Evolutionary conservation across 2,329 filamentous ascomycete species (phyloP).

Genomic region (Pseudogymnoascus sp.): DNA sequence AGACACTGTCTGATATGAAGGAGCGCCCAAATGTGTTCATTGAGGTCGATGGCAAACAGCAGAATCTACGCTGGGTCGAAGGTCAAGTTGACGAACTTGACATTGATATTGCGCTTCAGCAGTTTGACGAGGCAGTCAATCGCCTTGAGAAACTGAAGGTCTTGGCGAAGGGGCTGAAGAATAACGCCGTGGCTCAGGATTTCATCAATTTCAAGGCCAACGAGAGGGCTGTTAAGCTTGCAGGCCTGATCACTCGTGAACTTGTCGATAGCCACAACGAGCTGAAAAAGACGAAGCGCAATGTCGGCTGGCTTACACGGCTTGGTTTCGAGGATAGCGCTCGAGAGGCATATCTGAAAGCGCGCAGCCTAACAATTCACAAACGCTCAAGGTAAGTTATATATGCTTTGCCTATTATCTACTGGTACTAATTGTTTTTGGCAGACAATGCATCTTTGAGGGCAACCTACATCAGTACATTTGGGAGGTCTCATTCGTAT

Average conservation of each 20-base stretch:
- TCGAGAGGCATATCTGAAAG: constrained; percentile 75
- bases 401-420: neutral
- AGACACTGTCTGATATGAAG: constrained; percentile 69
- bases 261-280: constrained; percentile 73
- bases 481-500: constrained; percentile 90
- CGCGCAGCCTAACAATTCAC: constrained; percentile 69
- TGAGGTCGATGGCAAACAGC: constrained; percentile 92
- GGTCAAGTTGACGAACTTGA: constrained; percentile 92
- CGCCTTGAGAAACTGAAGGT: constrained; percentile 79
- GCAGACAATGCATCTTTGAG: constrained; percentile 90
- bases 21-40: constrained; percentile 70
- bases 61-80: constrained; percentile 94
- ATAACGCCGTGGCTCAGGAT: constrained; percentile 80
- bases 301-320: constrained; percentile 76
- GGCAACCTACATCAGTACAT: constrained; percentile 90
- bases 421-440: constrained; percentile 22
- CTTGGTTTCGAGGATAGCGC: constrained; percentile 88
- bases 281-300: constrained; percentile 67
- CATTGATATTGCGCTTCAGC: constrained; percentile 87
- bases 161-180: constrained; percentile 72
- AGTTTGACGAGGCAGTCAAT: constrained; percentile 75
- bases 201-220: constrained; percentile 89
- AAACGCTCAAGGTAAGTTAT: constrained; percentile 69
- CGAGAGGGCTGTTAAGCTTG: constrained; percentile 71
- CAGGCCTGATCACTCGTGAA: constrained; percentile 67